Percentiles rank a stretch among this genome's conserved stretches.
Evolutionary conservation across 2,329 filamentous ascomycete genomes (phyloP).

Genomic region (Lasiodiplodia sp.): DNA sequence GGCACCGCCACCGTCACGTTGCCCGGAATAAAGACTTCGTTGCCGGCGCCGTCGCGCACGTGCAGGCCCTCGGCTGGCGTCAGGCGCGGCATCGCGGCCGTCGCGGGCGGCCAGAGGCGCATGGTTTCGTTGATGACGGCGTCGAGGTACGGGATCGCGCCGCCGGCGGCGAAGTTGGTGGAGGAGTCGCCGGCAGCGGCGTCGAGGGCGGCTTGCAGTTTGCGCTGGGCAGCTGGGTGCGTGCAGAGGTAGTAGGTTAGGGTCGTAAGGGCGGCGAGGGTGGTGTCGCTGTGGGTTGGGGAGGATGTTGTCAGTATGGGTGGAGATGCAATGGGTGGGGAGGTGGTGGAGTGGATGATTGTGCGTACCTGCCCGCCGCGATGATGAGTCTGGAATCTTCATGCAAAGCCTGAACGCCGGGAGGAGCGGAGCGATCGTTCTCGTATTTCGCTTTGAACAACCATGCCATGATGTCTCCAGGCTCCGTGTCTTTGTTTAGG

Average conservation of each 20-base stretch:
- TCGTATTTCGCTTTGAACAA: conserved; percentile 49
- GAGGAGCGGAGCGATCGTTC: conserved; percentile 46
- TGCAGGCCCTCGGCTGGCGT: conserved; percentile 50
- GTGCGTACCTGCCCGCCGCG: conserved; percentile 49
- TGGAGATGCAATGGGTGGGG: conserved; percentile 32
- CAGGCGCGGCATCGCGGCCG: conserved; percentile 44
- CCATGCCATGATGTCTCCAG: conserved; percentile 50
- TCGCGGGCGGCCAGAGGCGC: conserved; percentile 52
- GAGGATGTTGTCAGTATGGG: conserved; percentile 51
- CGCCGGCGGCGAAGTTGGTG: conserved; percentile 43
- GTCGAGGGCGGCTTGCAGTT: conserved; percentile 33
- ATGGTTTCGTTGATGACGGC: conserved; percentile 53
- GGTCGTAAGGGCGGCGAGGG: background rate
- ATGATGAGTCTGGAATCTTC: conserved; percentile 46
- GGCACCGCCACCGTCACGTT: conserved; percentile 36
- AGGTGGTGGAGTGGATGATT: conserved; percentile 41
- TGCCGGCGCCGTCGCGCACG: conserved; percentile 37
- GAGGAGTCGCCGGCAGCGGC: conserved; percentile 30
- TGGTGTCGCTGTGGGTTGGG: conserved; percentile 40
- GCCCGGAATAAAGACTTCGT: conserved; percentile 42
- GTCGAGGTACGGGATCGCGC: conserved; percentile 45
- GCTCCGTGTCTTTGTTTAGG: conserved; percentile 37
- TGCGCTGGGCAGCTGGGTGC: conserved; percentile 12
- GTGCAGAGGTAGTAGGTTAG: conserved; percentile 35
- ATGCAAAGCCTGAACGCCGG: conserved; percentile 39